Percentiles rank a stretch among this genome's conserved stretches.
Conservation (phyloP, 768 basidiomycete genomes). For the Tulasnella sp. region DNA sequence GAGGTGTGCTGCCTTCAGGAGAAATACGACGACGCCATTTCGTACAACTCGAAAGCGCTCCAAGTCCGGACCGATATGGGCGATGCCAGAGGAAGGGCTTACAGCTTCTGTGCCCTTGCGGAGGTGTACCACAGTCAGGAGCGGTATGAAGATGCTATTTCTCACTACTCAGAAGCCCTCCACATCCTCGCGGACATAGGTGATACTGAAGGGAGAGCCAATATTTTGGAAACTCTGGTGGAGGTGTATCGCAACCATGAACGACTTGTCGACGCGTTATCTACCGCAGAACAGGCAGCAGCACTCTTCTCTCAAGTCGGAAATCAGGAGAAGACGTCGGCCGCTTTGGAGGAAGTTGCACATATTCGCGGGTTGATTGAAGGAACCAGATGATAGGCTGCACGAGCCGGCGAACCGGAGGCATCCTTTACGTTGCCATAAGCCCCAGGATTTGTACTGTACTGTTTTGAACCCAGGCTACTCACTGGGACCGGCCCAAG, state of each 20-base stretch:
- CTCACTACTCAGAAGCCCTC: not conserved
- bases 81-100: not conserved
- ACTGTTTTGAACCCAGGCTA: too few relatives aligned
- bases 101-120: not conserved
- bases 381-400: not conserved
- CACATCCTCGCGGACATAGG: not conserved
- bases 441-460: too few relatives aligned
- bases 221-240: not conserved
- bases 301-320: not conserved
- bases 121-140: not conserved
- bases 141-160: not conserved
- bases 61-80: not conserved
- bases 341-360: not conserved
- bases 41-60: not conserved
- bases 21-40: not conserved
- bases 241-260: not conserved
- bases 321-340: not conserved
- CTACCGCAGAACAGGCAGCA: not conserved
- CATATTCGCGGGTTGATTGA: not conserved
- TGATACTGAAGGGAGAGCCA: not conserved
- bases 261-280: not conserved
- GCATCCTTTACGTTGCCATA: too few relatives aligned
- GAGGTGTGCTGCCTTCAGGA: not conserved
- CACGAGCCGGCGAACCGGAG: too few relatives aligned
- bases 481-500: too few relatives aligned